Conservation (phyloP, 208 protist genomes). For the Acanthamoeba culbertsoni region DNA sequence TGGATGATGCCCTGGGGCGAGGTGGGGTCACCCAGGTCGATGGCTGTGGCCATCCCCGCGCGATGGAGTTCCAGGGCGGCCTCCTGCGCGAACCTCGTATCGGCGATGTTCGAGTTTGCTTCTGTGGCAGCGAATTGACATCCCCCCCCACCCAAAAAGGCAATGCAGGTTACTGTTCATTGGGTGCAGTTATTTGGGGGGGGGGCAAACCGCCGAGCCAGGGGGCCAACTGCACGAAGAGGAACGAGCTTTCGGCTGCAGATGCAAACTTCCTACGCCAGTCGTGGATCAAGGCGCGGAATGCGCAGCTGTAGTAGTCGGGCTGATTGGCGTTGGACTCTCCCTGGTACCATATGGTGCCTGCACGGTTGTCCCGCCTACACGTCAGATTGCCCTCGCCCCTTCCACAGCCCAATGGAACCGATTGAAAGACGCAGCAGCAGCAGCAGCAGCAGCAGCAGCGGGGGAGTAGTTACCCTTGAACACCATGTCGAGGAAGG, state of each 20-base stretch:
- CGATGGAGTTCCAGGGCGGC: neutral
- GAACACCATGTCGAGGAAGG: slow-evolving; percentile 1
- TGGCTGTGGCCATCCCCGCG: slow-evolving; percentile 37
- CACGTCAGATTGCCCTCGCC: no score
- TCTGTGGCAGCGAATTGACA: neutral
- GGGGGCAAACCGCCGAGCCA: neutral
- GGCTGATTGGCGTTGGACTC: slow-evolving; percentile 40
- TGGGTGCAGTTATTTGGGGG: neutral
- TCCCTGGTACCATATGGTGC: slow-evolving; percentile 51
- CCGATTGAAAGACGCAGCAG: neutral
- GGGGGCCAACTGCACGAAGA: slow-evolving; percentile 50
- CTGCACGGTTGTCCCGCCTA: no score
- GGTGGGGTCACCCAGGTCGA: slow-evolving; percentile 1
- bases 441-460: no score
- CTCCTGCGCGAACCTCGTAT: neutral
- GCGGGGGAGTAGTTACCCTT: neutral
- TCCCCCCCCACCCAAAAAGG: no score
- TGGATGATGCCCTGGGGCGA: slow-evolving; percentile 31
- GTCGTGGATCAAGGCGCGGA: slow-evolving; percentile 64
- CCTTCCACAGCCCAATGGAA: neutral
- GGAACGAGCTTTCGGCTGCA: neutral
- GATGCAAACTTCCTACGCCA: slow-evolving; percentile 40
- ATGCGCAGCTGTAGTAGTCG: slow-evolving; percentile 45
- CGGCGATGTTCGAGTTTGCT: neutral
- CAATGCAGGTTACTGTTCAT: neutral